Evolutionary conservation across 129 eudicot genomes (phyloP).

Genomic region (Helianthus tuberosus): DNA sequence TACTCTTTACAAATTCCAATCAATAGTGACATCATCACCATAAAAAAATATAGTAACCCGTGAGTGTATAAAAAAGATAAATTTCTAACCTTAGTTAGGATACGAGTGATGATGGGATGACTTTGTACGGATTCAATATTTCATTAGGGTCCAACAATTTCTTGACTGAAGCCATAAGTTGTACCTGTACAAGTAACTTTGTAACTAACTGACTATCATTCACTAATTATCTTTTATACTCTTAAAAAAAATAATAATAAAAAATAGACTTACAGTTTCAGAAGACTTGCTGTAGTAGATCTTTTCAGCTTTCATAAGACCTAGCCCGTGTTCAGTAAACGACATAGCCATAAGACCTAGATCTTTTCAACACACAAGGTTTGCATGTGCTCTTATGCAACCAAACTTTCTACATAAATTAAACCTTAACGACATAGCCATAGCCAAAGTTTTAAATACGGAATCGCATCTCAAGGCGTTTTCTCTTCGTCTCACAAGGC

Average conservation of each 20-base stretch:
- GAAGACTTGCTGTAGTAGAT: constrained; percentile 93
- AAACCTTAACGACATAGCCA: constrained; percentile 4
- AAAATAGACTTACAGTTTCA: constrained; percentile 66
- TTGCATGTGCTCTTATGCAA: constrained; percentile 71
- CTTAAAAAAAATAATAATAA: too few species aligned
- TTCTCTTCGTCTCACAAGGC: too few species aligned
- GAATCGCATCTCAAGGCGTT: too few species aligned
- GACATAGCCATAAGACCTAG: too few species aligned
- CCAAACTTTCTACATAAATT: constrained; percentile 76
- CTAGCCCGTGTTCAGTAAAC: constrained; percentile 98
- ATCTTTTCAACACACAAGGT: constrained; percentile 67
- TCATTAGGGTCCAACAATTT: constrained; percentile 87
- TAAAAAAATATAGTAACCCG: neutral
- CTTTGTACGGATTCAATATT: constrained; percentile 92
- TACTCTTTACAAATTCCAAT: neutral
- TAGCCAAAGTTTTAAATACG: too few species aligned
- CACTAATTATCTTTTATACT: too few species aligned
- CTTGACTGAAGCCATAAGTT: constrained; percentile 89
- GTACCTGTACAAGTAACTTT: constrained; percentile 51
- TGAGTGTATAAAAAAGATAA: neutral
- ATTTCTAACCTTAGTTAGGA: constrained; percentile 41
- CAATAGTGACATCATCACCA: neutral
- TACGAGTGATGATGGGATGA: constrained; percentile 67
- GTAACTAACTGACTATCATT: neutral
- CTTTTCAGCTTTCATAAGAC: constrained; percentile 93